phyloP scores from a whole-genome alignment of 2,329 filamentous ascomycete genomes.

The Botrytis elliptica region DNA sequence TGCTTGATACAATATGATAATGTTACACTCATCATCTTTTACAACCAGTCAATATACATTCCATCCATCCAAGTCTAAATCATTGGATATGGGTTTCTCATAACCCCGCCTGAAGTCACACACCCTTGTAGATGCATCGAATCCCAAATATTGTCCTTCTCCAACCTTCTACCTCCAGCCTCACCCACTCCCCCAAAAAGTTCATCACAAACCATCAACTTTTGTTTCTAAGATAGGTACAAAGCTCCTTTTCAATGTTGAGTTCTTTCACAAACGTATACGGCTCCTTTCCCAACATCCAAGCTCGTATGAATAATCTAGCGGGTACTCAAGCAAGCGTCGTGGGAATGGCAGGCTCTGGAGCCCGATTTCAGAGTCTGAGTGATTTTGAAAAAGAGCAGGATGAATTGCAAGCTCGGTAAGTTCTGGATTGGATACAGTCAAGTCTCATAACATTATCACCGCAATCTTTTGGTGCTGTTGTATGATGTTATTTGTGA shows the following conservation, averaged over 20 bases:
- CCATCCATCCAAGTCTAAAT: neutral
- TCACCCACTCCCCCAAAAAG: neutral
- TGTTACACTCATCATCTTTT: neutral
- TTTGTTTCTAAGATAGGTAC: neutral
- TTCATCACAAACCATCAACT: neutral
- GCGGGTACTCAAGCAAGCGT: neutral
- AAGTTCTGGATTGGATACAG: neutral
- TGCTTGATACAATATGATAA: neutral
- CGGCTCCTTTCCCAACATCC: neutral
- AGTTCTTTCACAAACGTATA: neutral
- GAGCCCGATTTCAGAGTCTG: neutral
- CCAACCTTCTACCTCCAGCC: neutral
- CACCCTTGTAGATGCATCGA: neutral
- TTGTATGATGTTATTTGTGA: neutral
- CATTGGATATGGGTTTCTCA: neutral
- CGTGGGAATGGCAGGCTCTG: neutral
- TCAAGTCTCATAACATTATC: neutral
- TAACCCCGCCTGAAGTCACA: neutral
- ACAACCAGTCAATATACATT: neutral
- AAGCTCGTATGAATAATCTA: neutral
- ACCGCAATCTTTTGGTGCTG: neutral
- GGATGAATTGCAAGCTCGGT: constrained; percentile 11
- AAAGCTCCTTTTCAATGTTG: neutral
- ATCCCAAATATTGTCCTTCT: neutral
- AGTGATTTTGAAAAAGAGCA: constrained; percentile 14